Evolutionary conservation across 305 asterid genomes (phyloP), one percentile per base, ranked within the genome.

Genomic region (Fraxinus latifolia): DNA sequence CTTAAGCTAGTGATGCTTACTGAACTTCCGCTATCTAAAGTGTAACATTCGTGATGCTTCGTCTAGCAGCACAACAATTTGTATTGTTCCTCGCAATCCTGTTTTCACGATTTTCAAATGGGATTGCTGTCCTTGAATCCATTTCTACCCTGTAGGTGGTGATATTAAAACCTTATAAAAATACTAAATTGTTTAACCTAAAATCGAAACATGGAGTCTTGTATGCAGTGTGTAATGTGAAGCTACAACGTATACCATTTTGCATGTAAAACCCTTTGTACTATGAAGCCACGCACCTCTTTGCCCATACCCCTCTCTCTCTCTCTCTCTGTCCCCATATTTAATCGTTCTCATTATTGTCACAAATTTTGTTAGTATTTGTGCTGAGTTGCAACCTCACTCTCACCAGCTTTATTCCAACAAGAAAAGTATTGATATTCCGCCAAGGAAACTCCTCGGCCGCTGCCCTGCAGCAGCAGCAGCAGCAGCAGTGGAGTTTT

Each of bases 221-320:
- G 94, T 93, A 89, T 89, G 97, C 88, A 81, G 7, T 62, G 90
- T 67, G 82, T 83, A 71, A 84, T 86, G 37, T 82, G 68, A 85
- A 86, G 93, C 82, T 92, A 94, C 97, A 97, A 95, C 98, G 87
- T 92, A 90, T 82, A 32, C 37, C 44, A 0, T 55, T 80, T 42
- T 87, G 95, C 98, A 91, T 93, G 97, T 88, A 87, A 85, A 83
- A 80, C 74, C 82, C 90, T 95, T 84, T 83, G 87, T 90, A 65
- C 91, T 87, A 42, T 87, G 82, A 82, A 85, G 98, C 96, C 97
- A 93, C 98, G 98, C 94, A 92, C 77, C n/a, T 42, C n/a, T 42
- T 42, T 42, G 53, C 53, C n/a, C 53, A 11, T 42, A 86, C 89
- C 94, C 87, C 80, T 62, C 76, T 5, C 32, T 25, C 6, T 27